Evolutionary conservation across 352 stramenopile species (phyloP).

Genomic region (Pythium scleroteichum): DNA sequence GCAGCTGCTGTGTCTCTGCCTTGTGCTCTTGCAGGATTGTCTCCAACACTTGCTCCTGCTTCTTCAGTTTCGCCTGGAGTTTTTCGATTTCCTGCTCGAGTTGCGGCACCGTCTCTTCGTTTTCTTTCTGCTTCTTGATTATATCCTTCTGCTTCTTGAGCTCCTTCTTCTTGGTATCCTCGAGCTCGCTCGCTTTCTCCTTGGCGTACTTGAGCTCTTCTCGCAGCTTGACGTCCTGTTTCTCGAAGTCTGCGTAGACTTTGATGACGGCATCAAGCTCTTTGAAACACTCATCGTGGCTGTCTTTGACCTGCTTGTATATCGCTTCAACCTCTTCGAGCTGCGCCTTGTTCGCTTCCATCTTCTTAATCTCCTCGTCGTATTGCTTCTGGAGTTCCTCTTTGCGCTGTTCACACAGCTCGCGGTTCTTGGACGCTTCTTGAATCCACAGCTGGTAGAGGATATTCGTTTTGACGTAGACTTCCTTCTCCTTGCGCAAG

Average conservation of each 20-base stretch:
- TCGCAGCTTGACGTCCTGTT: slow-evolving; percentile 96
- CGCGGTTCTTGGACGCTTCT: slow-evolving; percentile 76
- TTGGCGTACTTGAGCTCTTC: slow-evolving; percentile 98
- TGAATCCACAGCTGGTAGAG: slow-evolving; percentile 95
- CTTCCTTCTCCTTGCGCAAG: slow-evolving; percentile 94
- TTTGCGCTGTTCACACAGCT: slow-evolving; percentile 61
- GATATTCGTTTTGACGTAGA: slow-evolving; percentile 96
- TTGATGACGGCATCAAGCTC: slow-evolving; percentile 92
- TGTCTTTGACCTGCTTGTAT: slow-evolving; percentile 74
- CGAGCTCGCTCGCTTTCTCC: slow-evolving; percentile 90
- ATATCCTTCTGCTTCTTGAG: slow-evolving; percentile 91
- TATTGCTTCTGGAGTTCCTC: slow-evolving; percentile 76
- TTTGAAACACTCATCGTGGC: slow-evolving; percentile 83
- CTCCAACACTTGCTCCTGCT: slow-evolving; percentile 91
- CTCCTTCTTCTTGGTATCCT: slow-evolving; percentile 89
- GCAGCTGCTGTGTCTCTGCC: slow-evolving; percentile 68
- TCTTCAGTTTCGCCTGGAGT: slow-evolving; percentile 66
- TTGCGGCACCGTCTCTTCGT: slow-evolving; percentile 86
- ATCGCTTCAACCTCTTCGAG: slow-evolving; percentile 82
- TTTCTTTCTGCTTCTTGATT: slow-evolving; percentile 77
- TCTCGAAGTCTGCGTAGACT: slow-evolving; percentile 95
- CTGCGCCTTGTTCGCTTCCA: slow-evolving; percentile 77
- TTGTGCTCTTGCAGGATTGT: slow-evolving; percentile 75
- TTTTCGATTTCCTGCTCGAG: slow-evolving; percentile 85
- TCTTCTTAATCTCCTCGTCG: slow-evolving; percentile 65